Conservation (phyloP, 2,329 filamentous ascomycete genomes). For the Aspergillus quadrilineatus region DNA sequence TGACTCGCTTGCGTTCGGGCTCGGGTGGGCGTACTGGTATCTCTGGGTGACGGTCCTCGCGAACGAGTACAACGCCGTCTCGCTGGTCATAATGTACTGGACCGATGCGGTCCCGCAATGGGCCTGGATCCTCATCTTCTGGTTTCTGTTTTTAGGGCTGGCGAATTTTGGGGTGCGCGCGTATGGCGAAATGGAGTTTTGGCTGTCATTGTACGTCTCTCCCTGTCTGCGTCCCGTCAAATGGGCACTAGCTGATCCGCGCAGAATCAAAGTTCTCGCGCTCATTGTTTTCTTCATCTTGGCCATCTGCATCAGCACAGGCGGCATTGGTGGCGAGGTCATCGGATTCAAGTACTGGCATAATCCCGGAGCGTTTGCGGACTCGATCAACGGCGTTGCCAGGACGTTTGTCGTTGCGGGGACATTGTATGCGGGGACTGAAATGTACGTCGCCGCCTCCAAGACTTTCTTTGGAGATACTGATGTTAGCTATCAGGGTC, state of each 20-base stretch:
- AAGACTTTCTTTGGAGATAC: background rate
- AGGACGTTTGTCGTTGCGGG: conserved; percentile 37
- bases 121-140: conserved; percentile 68
- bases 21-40: conserved; percentile 83
- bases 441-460: background rate
- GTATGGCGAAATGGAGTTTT: conserved; percentile 73
- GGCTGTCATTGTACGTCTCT: conserved; percentile 60
- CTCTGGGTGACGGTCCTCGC: conserved; percentile 56
- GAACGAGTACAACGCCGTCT: conserved; percentile 14
- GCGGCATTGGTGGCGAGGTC: conserved; percentile 61
- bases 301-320: conserved; percentile 71
- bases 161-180: conserved; percentile 70
- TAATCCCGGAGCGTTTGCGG: conserved; percentile 66
- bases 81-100: conserved; percentile 73
- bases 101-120: conserved; percentile 59
- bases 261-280: conserved; percentile 63
- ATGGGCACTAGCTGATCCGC: background rate
- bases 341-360: conserved; percentile 72
- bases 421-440: conserved; percentile 36
- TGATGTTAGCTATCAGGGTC: conserved; percentile 26
- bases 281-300: conserved; percentile 77
- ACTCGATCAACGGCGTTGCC: conserved; percentile 51
- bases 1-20: conserved; percentile 66
- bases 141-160: conserved; percentile 57
- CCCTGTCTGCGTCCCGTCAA: background rate